A percentile compares a stretch with the other conserved stretches of the same genome.
Conservation (phyloP, 768 basidiomycete species). For the Tylopilus plumbeoviolaceoides region DNA sequence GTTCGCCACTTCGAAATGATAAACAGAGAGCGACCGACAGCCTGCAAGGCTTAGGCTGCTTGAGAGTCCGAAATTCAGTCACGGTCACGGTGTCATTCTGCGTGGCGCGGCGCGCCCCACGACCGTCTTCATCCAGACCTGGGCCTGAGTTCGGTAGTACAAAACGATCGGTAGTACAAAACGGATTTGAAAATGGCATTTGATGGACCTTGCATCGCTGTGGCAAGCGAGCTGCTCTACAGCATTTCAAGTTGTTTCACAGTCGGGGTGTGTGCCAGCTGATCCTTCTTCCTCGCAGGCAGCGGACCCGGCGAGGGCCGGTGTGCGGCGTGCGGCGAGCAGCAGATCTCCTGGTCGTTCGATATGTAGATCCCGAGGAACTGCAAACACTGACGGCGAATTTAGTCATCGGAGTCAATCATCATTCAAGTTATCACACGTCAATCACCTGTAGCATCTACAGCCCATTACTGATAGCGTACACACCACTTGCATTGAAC, state of each 20-base stretch:
- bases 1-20: no score
- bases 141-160: not conserved
- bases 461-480: not conserved
- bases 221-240: not conserved
- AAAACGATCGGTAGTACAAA: not conserved
- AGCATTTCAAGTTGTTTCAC: no score
- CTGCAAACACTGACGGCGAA: not conserved
- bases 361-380: not conserved
- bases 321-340: not conserved
- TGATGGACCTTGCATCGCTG: no score
- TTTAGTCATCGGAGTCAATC: no score
- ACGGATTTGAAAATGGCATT: not conserved
- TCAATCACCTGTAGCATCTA: not conserved
- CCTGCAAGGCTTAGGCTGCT: no score
- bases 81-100: no score
- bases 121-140: no score
- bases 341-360: not conserved
- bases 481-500: not conserved
- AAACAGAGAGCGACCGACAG: no score
- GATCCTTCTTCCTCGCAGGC: slow-evolving; percentile 9
- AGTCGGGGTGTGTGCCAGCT: no score
- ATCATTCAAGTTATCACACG: not conserved
- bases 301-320: slow-evolving; percentile 13
- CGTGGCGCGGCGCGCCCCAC: no score
- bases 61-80: no score